Percentiles rank a stretch among this genome's conserved stretches.
These are phyloP conservation scores for Cutaneotrichosporon cyanovorans DNA, from an alignment of 1,284 basidiomycete genomes.

Conservation along the genomic window DNA sequence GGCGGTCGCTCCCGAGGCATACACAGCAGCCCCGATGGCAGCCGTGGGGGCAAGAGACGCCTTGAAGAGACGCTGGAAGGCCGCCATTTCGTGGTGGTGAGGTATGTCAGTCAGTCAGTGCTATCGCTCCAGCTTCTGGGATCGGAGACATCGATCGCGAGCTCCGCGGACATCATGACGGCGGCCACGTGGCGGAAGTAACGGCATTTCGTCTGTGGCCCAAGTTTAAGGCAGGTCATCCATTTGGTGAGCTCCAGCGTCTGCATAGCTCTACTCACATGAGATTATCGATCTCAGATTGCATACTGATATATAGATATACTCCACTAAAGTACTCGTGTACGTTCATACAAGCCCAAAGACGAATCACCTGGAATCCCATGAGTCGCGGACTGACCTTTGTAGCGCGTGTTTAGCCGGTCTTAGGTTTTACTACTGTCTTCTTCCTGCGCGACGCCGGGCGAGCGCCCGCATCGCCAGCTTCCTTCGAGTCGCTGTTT, in stretches of 20 bases:
- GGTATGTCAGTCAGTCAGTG: neutral
- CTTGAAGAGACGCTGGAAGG: constrained; percentile 21
- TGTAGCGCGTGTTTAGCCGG: no score
- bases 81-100: constrained; percentile 10
- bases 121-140: neutral
- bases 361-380: no score
- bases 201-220: neutral
- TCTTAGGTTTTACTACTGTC: neutral
- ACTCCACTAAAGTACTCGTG: no score
- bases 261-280: no score
- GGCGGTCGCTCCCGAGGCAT: constrained; percentile 9
- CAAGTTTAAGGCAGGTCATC: no score
- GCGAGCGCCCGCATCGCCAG: neutral
- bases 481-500: constrained; percentile 1
- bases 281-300: no score
- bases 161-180: neutral
- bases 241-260: no score
- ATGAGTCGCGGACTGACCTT: no score
- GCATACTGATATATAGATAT: no score
- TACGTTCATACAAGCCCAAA: no score
- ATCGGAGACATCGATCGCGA: neutral
- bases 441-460: neutral
- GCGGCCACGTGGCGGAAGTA: constrained; percentile 2
- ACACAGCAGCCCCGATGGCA: constrained; percentile 11
- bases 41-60: constrained; percentile 13